These are phyloP conservation scores for Aureobasidium sp. DNA, from an alignment of 2,329 filamentous ascomycete genomes.

Conservation along the genomic window DNA sequence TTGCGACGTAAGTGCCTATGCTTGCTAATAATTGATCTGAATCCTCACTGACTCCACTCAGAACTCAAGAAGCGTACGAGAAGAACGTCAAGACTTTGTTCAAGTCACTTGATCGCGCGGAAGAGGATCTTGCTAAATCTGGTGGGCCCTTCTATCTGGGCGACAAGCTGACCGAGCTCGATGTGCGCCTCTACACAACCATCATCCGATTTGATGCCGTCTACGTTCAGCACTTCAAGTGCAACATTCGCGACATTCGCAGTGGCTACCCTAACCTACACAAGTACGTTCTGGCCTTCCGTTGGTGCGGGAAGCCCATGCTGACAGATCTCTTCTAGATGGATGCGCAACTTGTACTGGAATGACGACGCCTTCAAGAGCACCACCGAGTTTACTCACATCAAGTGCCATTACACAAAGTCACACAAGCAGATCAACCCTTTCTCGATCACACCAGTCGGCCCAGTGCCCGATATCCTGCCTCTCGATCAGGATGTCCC, in stretches of 20 bases:
- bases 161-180: constrained; percentile 40
- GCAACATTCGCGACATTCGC: constrained; percentile 77
- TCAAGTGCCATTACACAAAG: constrained; percentile 72
- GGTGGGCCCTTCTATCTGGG: constrained; percentile 41
- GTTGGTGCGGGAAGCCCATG: not conserved
- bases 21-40: not conserved
- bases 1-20: constrained; percentile 33
- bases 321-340: constrained; percentile 31
- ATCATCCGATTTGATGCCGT: constrained; percentile 53
- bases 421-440: constrained; percentile 58
- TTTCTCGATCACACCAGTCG: constrained; percentile 69
- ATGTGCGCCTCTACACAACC: constrained; percentile 48
- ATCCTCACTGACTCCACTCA: constrained; percentile 18
- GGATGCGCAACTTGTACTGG: constrained; percentile 83
- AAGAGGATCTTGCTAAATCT: constrained; percentile 34
- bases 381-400: constrained; percentile 89
- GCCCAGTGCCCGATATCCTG: constrained; percentile 76
- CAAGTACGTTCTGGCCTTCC: constrained; percentile 26
- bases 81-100: constrained; percentile 40
- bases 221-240: constrained; percentile 58
- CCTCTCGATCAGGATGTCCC: constrained; percentile 68
- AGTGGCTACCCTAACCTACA: constrained; percentile 76
- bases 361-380: constrained; percentile 65
- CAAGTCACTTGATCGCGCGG: constrained; percentile 40
- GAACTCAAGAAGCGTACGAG: constrained; percentile 42